Conservation (phyloP, 495 filamentous ascomycete genomes). For the Oidiodendron maius region DNA sequence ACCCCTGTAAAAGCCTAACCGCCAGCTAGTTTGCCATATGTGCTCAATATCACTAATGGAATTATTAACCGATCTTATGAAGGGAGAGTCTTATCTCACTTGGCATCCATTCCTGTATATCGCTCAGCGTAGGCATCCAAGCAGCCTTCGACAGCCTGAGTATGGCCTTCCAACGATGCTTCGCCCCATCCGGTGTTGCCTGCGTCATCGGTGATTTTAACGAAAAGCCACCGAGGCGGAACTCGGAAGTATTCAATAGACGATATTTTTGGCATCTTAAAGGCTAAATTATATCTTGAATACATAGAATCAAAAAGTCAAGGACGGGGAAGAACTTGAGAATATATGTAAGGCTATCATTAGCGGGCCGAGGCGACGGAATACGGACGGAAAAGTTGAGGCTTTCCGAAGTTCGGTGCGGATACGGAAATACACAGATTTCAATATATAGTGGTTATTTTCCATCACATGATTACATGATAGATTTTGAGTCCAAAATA, state of each 20-base stretch:
- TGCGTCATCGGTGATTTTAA: conserved; percentile 63
- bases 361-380: no score
- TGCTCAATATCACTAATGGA: conserved; percentile 66
- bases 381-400: no score
- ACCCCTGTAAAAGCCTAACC: conserved; percentile 72
- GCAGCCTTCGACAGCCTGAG: conserved; percentile 68
- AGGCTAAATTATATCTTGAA: no score
- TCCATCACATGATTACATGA: no score
- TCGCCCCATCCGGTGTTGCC: conserved; percentile 72
- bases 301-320: no score
- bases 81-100: conserved; percentile 34
- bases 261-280: conserved; percentile 58
- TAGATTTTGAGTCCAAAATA: no score
- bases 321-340: no score
- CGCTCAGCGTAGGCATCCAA: conserved; percentile 59
- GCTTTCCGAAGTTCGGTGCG: no score
- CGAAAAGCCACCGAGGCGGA: conserved; percentile 72
- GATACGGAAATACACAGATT: no score
- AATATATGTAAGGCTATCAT: no score
- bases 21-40: conserved; percentile 69
- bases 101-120: conserved; percentile 65
- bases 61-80: not conserved
- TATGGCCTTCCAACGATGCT: conserved; percentile 71
- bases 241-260: conserved; percentile 71
- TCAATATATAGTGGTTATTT: no score